phyloP scores from a whole-genome alignment of 1,139 yeast genomes.

The Nakaseomyces kungkrabaensis region DNA sequence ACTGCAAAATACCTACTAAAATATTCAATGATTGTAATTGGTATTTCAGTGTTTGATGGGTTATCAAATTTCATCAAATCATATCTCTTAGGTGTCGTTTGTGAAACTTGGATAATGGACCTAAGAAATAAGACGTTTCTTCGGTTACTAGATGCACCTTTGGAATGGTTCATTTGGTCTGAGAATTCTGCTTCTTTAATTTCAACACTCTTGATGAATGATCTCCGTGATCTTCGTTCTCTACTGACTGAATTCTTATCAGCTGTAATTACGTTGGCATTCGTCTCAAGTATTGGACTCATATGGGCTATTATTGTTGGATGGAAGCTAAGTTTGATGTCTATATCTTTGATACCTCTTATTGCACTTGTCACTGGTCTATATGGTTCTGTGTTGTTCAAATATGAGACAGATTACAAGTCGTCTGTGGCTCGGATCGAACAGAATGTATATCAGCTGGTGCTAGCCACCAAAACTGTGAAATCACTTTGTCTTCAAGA shows the following conservation, averaged over 20 bases:
- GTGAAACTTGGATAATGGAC: slow-evolving; percentile 59
- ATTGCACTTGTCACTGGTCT: slow-evolving; percentile 42
- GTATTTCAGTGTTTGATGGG: slow-evolving; percentile 55
- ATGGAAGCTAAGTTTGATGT: slow-evolving; percentile 80
- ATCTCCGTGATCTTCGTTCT: slow-evolving; percentile 63
- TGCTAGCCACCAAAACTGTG: slow-evolving; percentile 55
- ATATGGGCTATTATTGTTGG: slow-evolving; percentile 74
- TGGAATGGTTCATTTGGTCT: slow-evolving; percentile 42
- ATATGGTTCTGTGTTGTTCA: slow-evolving; percentile 44
- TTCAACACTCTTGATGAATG: slow-evolving; percentile 65
- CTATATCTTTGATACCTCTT: slow-evolving; percentile 61
- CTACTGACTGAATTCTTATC: slow-evolving; percentile 54
- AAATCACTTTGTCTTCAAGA: slow-evolving; percentile 43
- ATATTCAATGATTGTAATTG: slow-evolving; percentile 63
- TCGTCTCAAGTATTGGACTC: slow-evolving; percentile 50
- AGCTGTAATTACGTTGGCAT: slow-evolving; percentile 41
- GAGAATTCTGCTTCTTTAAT: slow-evolving; percentile 44
- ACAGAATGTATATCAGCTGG: slow-evolving; percentile 46
- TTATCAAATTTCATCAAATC: slow-evolving; percentile 42
- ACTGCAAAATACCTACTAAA: slow-evolving; percentile 33
- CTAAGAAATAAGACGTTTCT: slow-evolving; percentile 44
- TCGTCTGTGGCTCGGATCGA: slow-evolving; percentile 46
- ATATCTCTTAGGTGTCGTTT: slow-evolving; percentile 42
- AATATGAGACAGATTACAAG: slow-evolving; percentile 52
- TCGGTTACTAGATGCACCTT: slow-evolving; percentile 42